Evolutionary conservation across 2,329 filamentous ascomycete species (phyloP), one percentile per base, ranked within the genome.

Genomic region (Botrytis pseudocinerea): DNA sequence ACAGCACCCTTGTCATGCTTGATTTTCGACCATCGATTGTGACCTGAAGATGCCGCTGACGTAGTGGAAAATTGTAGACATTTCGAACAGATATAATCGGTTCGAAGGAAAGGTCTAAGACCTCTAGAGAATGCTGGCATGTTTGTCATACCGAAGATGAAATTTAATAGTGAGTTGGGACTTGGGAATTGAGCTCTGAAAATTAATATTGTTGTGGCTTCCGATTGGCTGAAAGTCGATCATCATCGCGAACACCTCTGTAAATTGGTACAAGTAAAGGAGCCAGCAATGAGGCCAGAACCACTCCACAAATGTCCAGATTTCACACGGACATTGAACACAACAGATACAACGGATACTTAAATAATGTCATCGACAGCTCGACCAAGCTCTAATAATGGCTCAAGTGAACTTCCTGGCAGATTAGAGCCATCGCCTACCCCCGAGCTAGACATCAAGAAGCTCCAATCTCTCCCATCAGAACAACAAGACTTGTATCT

Each of bases 401-500:
- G 78, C 76, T 77, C 79, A 60, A 76, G 65, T 65, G 76, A 78
- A 76, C 80, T 76, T 70, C 79, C 80, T 74, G 80, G 79, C 75
- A 82, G 76, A 78, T 81, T 75, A 78, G 83, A 77, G 78, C 83
- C 78, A 76, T 83, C 85, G 74, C 80, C 84, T 73, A 91, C 89
- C 80, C 91, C 91, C 69, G 93, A 97, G 85, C 92, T 99, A 82
- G 95, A 99, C 81, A 85, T 97, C 78, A 85, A 91, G 79, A 97
- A 97, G 86, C 90, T 99, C 65, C 92, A 97, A 83, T 88, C 93
- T 70, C 89, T 98, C 64, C 93, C 95, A 61, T 90, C 93, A 71
- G 96, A 99, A 84, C 96, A 99, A 82, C 96, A 99, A 83, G 95
- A 98, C 80, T 89, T 99, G 20, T 97, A 96, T 82, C 88, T 99